Percentiles rank a stretch among this genome's conserved stretches.
These are phyloP conservation scores for Dichomitus squalens DNA, from an alignment of 1,284 basidiomycete species.

Conservation along the genomic window DNA sequence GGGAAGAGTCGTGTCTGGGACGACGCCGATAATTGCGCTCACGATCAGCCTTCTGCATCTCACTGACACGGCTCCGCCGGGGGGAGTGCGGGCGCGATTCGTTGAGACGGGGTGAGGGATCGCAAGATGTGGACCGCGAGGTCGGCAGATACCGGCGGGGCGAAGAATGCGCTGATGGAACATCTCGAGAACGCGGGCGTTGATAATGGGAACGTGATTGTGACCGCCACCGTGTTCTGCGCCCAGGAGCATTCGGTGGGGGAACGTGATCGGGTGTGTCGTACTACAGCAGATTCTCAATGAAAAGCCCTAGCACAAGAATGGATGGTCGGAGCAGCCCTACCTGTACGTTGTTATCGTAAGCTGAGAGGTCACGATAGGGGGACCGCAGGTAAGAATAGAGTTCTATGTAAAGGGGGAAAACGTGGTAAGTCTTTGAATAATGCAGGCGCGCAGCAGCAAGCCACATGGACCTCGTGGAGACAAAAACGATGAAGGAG, in stretches of 20 bases:
- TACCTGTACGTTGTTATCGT: conserved; percentile 83
- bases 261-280: conserved; percentile 45
- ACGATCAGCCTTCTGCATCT: not conserved
- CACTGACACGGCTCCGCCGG: not conserved
- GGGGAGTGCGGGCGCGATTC: not conserved
- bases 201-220: conserved; percentile 26
- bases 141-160: conserved; percentile 1
- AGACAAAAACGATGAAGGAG: not conserved
- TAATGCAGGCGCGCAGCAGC: conserved; percentile 2
- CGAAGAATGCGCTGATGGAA: conserved; percentile 1
- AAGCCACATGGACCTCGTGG: conserved; percentile 5
- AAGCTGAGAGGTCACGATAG: conserved; percentile 76
- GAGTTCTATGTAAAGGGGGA: conserved; percentile 56
- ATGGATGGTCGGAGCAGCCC: conserved; percentile 22
- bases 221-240: conserved; percentile 44
- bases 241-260: conserved; percentile 34
- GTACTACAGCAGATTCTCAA: conserved; percentile 45
- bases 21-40: not conserved
- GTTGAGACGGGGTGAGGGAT: not conserved
- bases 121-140: conserved; percentile 4
- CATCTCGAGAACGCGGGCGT: not conserved
- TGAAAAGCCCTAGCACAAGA: conserved; percentile 6
- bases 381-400: conserved; percentile 86
- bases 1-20: not conserved
- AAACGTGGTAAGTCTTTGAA: conserved; percentile 11